Evolutionary conservation across 1,284 basidiomycete species (phyloP), one percentile per base, ranked within the genome.

Genomic region (Trichosporon ovoides): DNA sequence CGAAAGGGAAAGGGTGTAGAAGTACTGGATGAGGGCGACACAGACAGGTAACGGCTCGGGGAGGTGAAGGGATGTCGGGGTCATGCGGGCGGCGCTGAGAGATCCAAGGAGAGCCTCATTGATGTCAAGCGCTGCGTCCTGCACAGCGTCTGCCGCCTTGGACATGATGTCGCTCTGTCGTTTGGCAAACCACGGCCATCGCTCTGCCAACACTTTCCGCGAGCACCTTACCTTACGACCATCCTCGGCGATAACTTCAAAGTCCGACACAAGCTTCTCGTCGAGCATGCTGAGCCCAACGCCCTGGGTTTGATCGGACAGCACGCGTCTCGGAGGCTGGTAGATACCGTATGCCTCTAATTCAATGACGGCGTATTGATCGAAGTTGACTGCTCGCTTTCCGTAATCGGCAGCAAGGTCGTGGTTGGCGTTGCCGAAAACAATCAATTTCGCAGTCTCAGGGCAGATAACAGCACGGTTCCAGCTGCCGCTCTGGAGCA

Each of bases 331-430:
- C 0, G 92, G 92, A 0, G 91, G 88, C 64, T 88, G 87, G 72
- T 96, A 95, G 66, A 96, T 90, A 2, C 92, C 93, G 69, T 91
- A 94, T 0, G 92, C 87, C 77, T 96, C 93, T 35, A 96, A 81
- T 70, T 94, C 91, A 61, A 96, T 84, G 58, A 91, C 85, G 3
- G 90, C 90, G 56, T 95, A 84, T 69, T 97, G 88, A 63, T 92
- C 87, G 84, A 91, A 93, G 68, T 89, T 91, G 65, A 93, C 84
- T 5, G 94, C 82, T 20, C 91, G 86, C 49, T 88, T 85, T 72
- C 91, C 91, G 71, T 93, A 97, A 70, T 97, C 93, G 56, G 89
- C 86, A 0, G 93, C 88, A n/a, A 96, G 83, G 69, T 91, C 91
- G 12, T 88, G 86, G 62, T 88, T 82, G 38, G 85, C 83, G 74